Percentiles rank a stretch among this genome's conserved stretches.
Evolutionary conservation across 225 moss, liverwort and hornwort species (phyloP).

Genomic region (Bryum argenteum): DNA sequence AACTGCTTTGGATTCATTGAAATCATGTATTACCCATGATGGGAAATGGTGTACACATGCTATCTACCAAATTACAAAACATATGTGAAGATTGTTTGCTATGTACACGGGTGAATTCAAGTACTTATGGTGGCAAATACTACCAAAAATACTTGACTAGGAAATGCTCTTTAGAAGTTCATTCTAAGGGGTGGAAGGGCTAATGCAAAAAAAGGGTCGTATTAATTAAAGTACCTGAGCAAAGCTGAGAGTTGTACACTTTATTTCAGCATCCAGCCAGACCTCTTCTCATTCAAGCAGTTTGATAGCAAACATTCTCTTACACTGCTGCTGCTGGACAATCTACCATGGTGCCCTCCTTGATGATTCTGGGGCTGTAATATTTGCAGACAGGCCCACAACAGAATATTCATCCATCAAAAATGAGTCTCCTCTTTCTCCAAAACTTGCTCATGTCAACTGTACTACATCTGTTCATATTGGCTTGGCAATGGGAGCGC

Average conservation of each 20-base stretch:
- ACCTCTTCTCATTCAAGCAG: constrained; percentile 23
- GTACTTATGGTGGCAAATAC: too few relatives aligned
- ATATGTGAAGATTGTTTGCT: too few relatives aligned
- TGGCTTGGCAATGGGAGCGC: neutral
- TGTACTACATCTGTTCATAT: neutral
- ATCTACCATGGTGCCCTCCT: constrained; percentile 22
- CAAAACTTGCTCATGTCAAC: neutral
- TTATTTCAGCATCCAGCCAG: constrained; percentile 4
- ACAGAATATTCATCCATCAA: neutral
- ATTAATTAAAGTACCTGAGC: neutral
- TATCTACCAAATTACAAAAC: too few relatives aligned
- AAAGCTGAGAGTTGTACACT: constrained; percentile 11
- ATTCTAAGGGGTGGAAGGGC: too few relatives aligned
- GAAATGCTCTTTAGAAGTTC: too few relatives aligned
- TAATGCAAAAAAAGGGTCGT: neutral
- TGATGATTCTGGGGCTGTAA: constrained; percentile 11
- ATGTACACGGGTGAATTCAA: too few relatives aligned
- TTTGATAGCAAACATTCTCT: constrained; percentile 34
- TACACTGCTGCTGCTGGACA: constrained; percentile 28
- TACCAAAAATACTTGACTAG: too few relatives aligned
- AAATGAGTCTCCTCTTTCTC: neutral
- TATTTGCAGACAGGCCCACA: constrained; percentile 13
- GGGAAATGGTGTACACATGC: too few relatives aligned
- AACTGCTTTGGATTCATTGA: too few relatives aligned
- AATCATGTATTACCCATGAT: too few relatives aligned